Percentiles rank a stretch among this genome's conserved stretches.
Evolutionary conservation across 2,329 filamentous ascomycete genomes (phyloP).

Genomic region (Fusarium heterosporum): DNA sequence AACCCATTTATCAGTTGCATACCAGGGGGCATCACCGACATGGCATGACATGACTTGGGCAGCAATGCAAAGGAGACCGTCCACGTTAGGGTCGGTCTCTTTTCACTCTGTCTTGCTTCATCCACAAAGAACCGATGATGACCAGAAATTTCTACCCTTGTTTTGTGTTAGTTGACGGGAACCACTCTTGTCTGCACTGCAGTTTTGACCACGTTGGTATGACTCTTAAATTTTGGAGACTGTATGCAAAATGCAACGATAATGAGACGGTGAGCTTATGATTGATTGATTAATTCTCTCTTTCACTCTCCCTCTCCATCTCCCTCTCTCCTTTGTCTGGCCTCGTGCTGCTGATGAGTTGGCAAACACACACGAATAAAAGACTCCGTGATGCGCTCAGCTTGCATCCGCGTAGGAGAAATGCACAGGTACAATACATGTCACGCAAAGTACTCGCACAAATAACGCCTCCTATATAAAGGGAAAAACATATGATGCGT

Average conservation of each 20-base stretch:
- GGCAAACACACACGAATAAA: conserved; percentile 28
- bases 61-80: conserved; percentile 32
- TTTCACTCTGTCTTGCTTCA: conserved; percentile 1
- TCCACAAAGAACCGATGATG: conserved; percentile 26
- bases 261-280: conserved; percentile 5
- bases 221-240: conserved; percentile 29
- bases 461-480: neutral
- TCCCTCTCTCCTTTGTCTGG: conserved; percentile 13
- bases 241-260: conserved; percentile 2
- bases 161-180: conserved; percentile 27
- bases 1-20: conserved; percentile 24
- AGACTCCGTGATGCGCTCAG: conserved; percentile 4
- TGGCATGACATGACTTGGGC: conserved; percentile 29
- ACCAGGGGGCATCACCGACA: conserved; percentile 36
- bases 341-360: conserved; percentile 30
- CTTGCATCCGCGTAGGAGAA: conserved; percentile 6
- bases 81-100: conserved; percentile 13
- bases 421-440: conserved; percentile 3
- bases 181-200: conserved; percentile 9
- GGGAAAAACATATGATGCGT: conserved; percentile 21
- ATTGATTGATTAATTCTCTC: conserved; percentile 1
- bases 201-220: conserved; percentile 40
- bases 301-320: neutral
- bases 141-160: conserved; percentile 1
- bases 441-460: conserved; percentile 9